Evolutionary conservation across 2,329 filamentous ascomycete species (phyloP).

Genomic region (Cercospora citrullina): DNA sequence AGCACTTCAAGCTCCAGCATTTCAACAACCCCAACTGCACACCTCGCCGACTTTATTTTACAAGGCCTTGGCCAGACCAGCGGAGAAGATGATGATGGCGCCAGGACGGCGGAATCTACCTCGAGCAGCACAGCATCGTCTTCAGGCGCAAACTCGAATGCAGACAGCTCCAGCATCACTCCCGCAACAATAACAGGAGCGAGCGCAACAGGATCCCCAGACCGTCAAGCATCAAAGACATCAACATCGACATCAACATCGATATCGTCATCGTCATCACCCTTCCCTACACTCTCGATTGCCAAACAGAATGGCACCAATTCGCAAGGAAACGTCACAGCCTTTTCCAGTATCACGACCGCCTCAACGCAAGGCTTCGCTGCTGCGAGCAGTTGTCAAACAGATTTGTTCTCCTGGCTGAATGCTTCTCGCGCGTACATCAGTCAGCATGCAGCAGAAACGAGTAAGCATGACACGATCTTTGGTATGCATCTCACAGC

Average conservation of each 20-base stretch:
- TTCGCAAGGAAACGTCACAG: not conserved
- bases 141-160: not conserved
- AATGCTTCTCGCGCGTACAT: not conserved
- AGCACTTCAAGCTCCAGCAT: not conserved
- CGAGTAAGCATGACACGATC: not conserved
- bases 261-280: not conserved
- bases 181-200: not conserved
- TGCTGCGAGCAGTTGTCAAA: constrained; percentile 19
- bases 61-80: not conserved
- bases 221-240: not conserved
- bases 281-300: not conserved
- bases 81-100: not conserved
- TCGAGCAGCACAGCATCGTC: not conserved
- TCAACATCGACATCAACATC: not conserved
- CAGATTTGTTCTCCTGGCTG: constrained; percentile 14
- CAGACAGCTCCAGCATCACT: not conserved
- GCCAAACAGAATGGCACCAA: not conserved
- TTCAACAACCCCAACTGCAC: not conserved
- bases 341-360: not conserved
- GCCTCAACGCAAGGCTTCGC: not conserved
- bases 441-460: constrained; percentile 3
- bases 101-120: not conserved
- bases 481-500: not conserved
- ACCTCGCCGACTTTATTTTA: not conserved
- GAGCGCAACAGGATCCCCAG: not conserved